Evolutionary conservation across 1,139 yeast genomes (phyloP).

Genomic region (Wickerhamomyces sp.): DNA sequence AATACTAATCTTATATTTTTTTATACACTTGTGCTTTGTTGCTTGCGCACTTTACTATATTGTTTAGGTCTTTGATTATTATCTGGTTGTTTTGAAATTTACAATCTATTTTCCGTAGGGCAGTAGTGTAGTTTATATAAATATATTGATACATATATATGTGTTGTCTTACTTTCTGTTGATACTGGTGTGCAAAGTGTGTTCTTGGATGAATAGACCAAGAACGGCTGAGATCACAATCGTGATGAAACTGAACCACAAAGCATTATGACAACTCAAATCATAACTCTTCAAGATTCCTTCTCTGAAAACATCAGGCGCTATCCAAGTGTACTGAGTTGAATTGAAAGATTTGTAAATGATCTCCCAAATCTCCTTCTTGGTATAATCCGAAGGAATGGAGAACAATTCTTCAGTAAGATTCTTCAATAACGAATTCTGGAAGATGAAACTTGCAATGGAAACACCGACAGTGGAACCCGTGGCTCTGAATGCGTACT

Average conservation of each 20-base stretch:
- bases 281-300: slow-evolving; percentile 48
- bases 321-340: slow-evolving; percentile 45
- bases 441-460: slow-evolving; percentile 61
- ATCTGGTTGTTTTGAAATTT: neutral
- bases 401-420: slow-evolving; percentile 27
- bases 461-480: slow-evolving; percentile 73
- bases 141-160: too few species aligned
- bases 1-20: slow-evolving; percentile 1
- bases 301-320: slow-evolving; percentile 44
- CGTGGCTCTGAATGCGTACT: slow-evolving; percentile 70
- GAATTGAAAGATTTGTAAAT: slow-evolving; percentile 50
- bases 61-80: slow-evolving; percentile 3
- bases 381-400: slow-evolving; percentile 32
- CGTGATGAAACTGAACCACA: slow-evolving; percentile 37
- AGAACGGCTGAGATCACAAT: slow-evolving; percentile 32
- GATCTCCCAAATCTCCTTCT: slow-evolving; percentile 35
- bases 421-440: slow-evolving; percentile 27
- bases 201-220: slow-evolving; percentile 24
- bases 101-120: too few species aligned
- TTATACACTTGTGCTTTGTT: neutral
- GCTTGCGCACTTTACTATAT: neutral
- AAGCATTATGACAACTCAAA: slow-evolving; percentile 40
- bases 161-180: slow-evolving; percentile 14
- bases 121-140: too few species aligned
- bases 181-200: slow-evolving; percentile 21